A percentile compares a stretch with the other conserved stretches of the same genome.
These are phyloP conservation scores for Cercospora citrullina DNA, from an alignment of 2,329 filamentous ascomycete species.

Conservation along the genomic window DNA sequence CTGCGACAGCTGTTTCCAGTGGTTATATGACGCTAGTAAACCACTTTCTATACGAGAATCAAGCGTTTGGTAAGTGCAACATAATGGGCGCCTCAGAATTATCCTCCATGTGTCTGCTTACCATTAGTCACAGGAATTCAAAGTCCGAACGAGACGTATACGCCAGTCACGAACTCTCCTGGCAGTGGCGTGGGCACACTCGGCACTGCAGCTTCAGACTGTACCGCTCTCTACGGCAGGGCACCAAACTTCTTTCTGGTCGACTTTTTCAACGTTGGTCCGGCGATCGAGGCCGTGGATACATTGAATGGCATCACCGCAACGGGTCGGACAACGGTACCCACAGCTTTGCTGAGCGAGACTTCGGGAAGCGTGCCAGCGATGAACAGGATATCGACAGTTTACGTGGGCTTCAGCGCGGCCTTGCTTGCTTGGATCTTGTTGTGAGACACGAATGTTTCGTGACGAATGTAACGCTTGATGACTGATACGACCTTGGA, in stretches of 20 bases:
- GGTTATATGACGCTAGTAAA: slow-evolving; percentile 50
- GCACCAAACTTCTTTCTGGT: slow-evolving; percentile 48
- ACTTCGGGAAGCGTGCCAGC: slow-evolving; percentile 16
- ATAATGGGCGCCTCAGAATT: background rate
- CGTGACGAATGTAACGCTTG: slow-evolving; percentile 18
- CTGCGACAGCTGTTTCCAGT: slow-evolving; percentile 17
- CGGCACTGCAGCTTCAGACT: slow-evolving; percentile 44
- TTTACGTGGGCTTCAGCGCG: slow-evolving; percentile 19
- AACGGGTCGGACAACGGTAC: slow-evolving; percentile 18
- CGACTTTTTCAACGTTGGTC: slow-evolving; percentile 50
- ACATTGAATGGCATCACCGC: slow-evolving; percentile 41
- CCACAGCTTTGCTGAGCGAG: slow-evolving; percentile 16
- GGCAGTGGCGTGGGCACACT: slow-evolving; percentile 46
- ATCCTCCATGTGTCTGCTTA: background rate
- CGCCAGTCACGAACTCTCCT: slow-evolving; percentile 46
- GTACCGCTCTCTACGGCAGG: slow-evolving; percentile 42
- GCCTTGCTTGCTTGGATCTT: slow-evolving; percentile 24
- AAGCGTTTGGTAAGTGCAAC: slow-evolving; percentile 37
- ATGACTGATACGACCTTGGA: slow-evolving; percentile 13
- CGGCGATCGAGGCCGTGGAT: slow-evolving; percentile 45
- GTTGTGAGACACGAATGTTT: slow-evolving; percentile 21
- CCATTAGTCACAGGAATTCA: slow-evolving; percentile 30
- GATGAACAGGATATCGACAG: slow-evolving; percentile 17
- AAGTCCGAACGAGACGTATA: slow-evolving; percentile 45
- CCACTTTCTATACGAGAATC: slow-evolving; percentile 49